These are phyloP conservation scores for Populus nigra DNA, from an alignment of 345 rosid genomes.

Conservation along the genomic window DNA sequence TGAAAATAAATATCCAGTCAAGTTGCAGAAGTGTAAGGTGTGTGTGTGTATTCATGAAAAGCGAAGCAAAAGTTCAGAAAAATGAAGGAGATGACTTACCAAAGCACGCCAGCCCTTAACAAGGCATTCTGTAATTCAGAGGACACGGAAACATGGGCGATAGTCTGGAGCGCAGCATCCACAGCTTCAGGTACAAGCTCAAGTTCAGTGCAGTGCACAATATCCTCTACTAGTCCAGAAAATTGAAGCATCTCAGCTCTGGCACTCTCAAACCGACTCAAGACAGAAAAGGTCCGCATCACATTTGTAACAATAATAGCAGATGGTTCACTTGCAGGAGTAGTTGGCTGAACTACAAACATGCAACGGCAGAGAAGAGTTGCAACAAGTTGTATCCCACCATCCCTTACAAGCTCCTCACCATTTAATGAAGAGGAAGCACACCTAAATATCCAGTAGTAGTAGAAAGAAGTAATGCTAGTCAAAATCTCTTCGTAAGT, in stretches of 20 bases:
- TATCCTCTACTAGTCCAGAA: conserved; percentile 73
- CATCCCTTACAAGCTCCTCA: conserved; percentile 97
- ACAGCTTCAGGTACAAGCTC: conserved; percentile 90
- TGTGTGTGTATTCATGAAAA: too few relatives aligned
- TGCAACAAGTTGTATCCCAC: conserved; percentile 84
- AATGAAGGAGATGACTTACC: conserved; percentile 44
- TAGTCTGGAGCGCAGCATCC: conserved; percentile 86
- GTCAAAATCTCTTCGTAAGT: conserved; percentile 5
- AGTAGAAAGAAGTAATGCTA: neutral
- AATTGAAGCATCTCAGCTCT: conserved; percentile 71
- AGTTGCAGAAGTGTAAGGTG: too few relatives aligned
- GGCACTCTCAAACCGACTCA: conserved; percentile 93
- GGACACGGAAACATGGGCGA: conserved; percentile 78
- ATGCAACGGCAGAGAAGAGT: conserved; percentile 92
- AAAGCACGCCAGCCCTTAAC: conserved; percentile 86
- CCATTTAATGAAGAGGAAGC: conserved; percentile 97
- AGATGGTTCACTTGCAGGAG: conserved; percentile 83
- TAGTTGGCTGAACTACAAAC: conserved; percentile 93
- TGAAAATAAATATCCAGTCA: neutral
- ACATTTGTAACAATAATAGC: conserved; percentile 90
- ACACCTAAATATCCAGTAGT: conserved; percentile 52
- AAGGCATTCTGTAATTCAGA: conserved; percentile 77
- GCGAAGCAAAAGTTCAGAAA: neutral
- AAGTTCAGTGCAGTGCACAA: conserved; percentile 93
- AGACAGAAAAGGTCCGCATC: conserved; percentile 78